Base-by-base conservation (phyloP, 2,329 filamentous ascomycete genomes). In the Rutstroemia sydowiana region DNA sequence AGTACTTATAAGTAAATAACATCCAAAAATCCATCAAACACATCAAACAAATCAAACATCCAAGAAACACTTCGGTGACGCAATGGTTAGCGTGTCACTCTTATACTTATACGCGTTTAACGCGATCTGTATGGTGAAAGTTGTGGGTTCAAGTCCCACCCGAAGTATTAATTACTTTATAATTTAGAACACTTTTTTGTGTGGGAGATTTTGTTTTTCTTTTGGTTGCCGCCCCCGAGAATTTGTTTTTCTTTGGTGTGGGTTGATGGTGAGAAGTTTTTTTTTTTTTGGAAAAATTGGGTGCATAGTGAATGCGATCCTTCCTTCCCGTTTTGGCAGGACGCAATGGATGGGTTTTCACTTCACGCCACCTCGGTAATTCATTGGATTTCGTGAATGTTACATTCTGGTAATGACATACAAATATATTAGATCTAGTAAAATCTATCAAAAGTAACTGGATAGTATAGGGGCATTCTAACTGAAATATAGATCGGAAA, bases 81-180 rank as follows among this genome's bases (percentile, higher is more conserved):
- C 42, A 57, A 54, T 57, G 53, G 50, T 57, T 55, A 57, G 55
- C 55, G 55, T 57, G 55, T 57, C 53, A 53, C 50, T 57, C 55
- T 57, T 57, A 55, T 57, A 57, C n/a, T n/a, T n/a, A 37, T 37
- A 5, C 45, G 49, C 45, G 46, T 42, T 34, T 20, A 45, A 45
- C 37, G 41, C 37, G 45, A 40, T 23, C 34, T 26, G 48, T 51
- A 57, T 57, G 55, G 46, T 40, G 51, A 53, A 53, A 53, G 51
- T 16, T 48, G 51, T 53, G 47, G 51, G 47, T 53, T 50, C 47
- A 34, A 52, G 50, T 52, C 37, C 50, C 50, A 52, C 45, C 45
- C 39, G 45, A 30, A 34, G 50, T 52, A 52, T 20, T 3, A 10
- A 3, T 48, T 52, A 18, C 4, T 20, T 3, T 16, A 20, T 40